Base-by-base conservation (phyloP, 2,329 filamentous ascomycete species). In the Colletotrichum aenigma region DNA sequence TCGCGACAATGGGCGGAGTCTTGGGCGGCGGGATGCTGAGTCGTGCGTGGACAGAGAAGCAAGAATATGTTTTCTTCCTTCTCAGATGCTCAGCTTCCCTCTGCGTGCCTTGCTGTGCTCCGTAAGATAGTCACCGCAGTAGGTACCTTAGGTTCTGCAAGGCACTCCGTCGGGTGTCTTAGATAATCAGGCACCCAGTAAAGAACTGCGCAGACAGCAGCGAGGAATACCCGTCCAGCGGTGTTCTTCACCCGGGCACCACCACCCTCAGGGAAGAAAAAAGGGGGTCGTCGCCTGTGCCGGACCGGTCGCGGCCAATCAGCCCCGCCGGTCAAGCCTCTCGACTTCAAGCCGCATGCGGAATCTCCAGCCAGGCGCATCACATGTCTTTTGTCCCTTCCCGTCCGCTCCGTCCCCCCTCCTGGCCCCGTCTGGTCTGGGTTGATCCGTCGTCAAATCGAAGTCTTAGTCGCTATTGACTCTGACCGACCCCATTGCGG, bases 301-400 rank as follows among this genome's bases (percentile, higher is more conserved):
- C 38, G 36, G 56, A 28, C 70, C 66, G 70, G 58, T 48, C 73
- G 70, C 73, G 70, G 73, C 70, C 64, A 68, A 75, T 73, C 58
- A 73, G 28, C 70, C 73, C 64, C 58, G 56, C 70, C 70, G 30
- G 32, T 68, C 73, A 68, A 73, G 64, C 69, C 38, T 62, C 56
- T 60, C 43, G 43, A 65, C 69, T 65, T 21, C 38, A 73, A 55
- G 70, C 73, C 64, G 73, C 73, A 75, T 75, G 73, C 73, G 70
- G 73, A 61, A 68, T 65, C 70, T 26, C 56, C 34, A 68, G 34
- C 32, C 15, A 65, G 70, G 64, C 48, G 56, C 73, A 75, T 75
- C 73, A 75, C 73, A 75, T 75, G 73, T 75, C 69, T 75, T 56
- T 75, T 62, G 26, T 58, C n/a, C 43, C 32, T 58, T 64, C 52